These are phyloP conservation scores for Canariomyces notabilis DNA, from an alignment of 2,329 filamentous ascomycete genomes.

Conservation along the genomic window DNA sequence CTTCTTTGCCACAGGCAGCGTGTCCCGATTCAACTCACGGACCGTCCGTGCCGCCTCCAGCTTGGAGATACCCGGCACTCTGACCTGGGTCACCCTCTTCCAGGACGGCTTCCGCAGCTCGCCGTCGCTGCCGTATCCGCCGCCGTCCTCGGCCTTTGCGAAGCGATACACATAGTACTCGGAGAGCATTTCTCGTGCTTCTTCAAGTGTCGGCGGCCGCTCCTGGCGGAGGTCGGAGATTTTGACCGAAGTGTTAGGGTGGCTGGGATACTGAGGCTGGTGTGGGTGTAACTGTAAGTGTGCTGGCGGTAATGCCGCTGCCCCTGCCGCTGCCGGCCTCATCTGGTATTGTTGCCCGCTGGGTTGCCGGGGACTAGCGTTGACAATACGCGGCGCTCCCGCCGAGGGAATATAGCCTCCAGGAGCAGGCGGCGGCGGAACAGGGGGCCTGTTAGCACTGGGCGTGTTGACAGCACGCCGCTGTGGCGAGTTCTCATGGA, in stretches of 20 bases:
- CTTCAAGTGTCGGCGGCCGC: constrained; percentile 31
- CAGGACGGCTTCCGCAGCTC: constrained; percentile 34
- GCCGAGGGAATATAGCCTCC: constrained; percentile 1
- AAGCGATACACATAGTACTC: constrained; percentile 39
- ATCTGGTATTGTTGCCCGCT: constrained; percentile 2
- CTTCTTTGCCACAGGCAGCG: constrained; percentile 35
- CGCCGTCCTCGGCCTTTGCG: constrained; percentile 32
- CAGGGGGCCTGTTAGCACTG: background rate
- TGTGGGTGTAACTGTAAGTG: constrained; percentile 2
- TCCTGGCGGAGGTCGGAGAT: constrained; percentile 36
- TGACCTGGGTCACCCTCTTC: constrained; percentile 33
- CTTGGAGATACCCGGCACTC: constrained; percentile 35
- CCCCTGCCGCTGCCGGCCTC: background rate
- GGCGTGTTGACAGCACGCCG: background rate
- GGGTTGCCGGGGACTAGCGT: background rate
- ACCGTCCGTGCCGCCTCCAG: constrained; percentile 35
- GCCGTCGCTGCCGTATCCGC: constrained; percentile 36
- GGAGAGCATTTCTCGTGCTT: constrained; percentile 37
- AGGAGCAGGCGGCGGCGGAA: background rate
- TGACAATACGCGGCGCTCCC: background rate
- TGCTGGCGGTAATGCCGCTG: constrained; percentile 3
- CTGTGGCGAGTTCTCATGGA: constrained; percentile 9
- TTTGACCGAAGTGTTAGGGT: constrained; percentile 19
- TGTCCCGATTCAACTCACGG: constrained; percentile 32
- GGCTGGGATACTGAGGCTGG: constrained; percentile 8